Percentiles rank a stretch among this genome's conserved stretches.
phyloP scores from a whole-genome alignment of 805 yeast genomes.

The Myxozyma neotropica region DNA sequence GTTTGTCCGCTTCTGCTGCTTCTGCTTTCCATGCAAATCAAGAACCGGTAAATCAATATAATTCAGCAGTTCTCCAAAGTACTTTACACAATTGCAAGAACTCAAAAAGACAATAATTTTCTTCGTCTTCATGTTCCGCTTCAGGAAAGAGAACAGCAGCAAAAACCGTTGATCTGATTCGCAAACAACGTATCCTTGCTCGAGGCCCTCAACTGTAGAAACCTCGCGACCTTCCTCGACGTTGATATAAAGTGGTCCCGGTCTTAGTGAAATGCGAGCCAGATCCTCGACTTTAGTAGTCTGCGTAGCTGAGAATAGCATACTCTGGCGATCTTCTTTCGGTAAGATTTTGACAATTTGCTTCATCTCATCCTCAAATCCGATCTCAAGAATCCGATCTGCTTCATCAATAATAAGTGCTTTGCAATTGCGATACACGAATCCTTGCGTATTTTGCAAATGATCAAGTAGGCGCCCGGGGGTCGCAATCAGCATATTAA shows the following conservation, averaged over 20 bases:
- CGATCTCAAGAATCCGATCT: slow-evolving; percentile 94
- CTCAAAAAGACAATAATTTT: slow-evolving; percentile 92
- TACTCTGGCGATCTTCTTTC: slow-evolving; percentile 80
- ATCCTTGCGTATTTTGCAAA: slow-evolving; percentile 78
- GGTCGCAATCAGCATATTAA: slow-evolving; percentile 89
- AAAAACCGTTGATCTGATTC: slow-evolving; percentile 94
- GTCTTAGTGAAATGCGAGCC: slow-evolving; percentile 92
- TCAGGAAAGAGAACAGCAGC: slow-evolving; percentile 86
- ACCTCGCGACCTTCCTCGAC: slow-evolving; percentile 81
- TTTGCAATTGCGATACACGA: slow-evolving; percentile 79
- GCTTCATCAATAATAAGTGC: slow-evolving; percentile 97
- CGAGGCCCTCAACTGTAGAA: slow-evolving; percentile 95
- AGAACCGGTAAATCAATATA: slow-evolving; percentile 96
- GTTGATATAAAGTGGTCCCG: slow-evolving; percentile 91
- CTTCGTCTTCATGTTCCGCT: slow-evolving; percentile 83
- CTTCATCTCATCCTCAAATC: slow-evolving; percentile 98
- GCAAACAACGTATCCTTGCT: slow-evolving; percentile 98
- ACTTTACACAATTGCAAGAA: slow-evolving; percentile 95
- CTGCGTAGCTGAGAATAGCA: slow-evolving; percentile 99
- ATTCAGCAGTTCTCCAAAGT: slow-evolving; percentile 90
- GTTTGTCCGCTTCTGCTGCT: slow-evolving; percentile 97
- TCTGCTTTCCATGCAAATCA: slow-evolving; percentile 96
- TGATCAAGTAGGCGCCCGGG: slow-evolving; percentile 98
- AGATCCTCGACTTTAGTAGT: slow-evolving; percentile 98
- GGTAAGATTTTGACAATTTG: slow-evolving; percentile 95